phyloP scores from a whole-genome alignment of 805 yeast species.

The Lipomyces oligophaga region DNA sequence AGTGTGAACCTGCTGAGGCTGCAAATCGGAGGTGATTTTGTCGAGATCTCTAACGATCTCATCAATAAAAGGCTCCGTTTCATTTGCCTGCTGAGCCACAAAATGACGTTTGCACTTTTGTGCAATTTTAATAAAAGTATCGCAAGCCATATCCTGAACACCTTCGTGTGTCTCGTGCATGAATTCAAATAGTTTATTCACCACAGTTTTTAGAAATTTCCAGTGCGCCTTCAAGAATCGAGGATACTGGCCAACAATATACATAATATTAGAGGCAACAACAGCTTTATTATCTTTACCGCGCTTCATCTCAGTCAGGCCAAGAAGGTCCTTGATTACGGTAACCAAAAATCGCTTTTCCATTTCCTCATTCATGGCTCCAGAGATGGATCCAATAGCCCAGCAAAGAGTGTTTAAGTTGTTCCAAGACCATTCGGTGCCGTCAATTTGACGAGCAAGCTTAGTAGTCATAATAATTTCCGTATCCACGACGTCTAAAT shows the following conservation, averaged over 20 bases:
- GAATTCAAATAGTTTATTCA: conserved; percentile 90
- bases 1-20: conserved; percentile 96
- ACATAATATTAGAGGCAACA: conserved; percentile 99
- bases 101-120: conserved; percentile 93
- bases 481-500: conserved; percentile 89
- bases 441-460: conserved; percentile 88
- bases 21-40: conserved; percentile 82
- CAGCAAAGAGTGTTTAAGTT: conserved; percentile 95
- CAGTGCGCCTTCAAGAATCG: conserved; percentile 96
- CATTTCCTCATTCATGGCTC: conserved; percentile 97
- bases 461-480: conserved; percentile 91
- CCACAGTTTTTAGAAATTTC: conserved; percentile 94
- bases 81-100: conserved; percentile 80
- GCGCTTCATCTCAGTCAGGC: conserved; percentile 90
- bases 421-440: conserved; percentile 98
- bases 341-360: conserved; percentile 91
- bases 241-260: conserved; percentile 98
- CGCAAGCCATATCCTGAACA: conserved; percentile 99
- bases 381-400: conserved; percentile 99
- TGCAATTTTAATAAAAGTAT: conserved; percentile 93
- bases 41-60: conserved; percentile 83
- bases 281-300: conserved; percentile 99
- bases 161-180: conserved; percentile 99
- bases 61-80: conserved; percentile 84
- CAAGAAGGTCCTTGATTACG: conserved; percentile 86